Percentiles rank a stretch among this genome's conserved stretches.
These are phyloP conservation scores for Fusarium anguioides DNA, from an alignment of 2,329 filamentous ascomycete species.

Conservation along the genomic window DNA sequence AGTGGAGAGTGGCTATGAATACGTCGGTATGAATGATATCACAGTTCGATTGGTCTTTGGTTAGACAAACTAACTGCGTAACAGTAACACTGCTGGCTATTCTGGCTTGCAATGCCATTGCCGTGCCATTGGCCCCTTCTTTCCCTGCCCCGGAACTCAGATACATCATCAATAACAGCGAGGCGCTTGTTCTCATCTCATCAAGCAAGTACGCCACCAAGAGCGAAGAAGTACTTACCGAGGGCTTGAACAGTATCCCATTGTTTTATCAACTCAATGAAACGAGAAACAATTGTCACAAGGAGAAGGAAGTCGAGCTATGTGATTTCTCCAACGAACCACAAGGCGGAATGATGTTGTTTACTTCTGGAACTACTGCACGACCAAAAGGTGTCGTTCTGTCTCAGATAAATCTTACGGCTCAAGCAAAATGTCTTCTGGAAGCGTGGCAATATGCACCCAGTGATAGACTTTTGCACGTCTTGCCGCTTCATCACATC, in stretches of 20 bases:
- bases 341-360: constrained; percentile 91
- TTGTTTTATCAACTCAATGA: constrained; percentile 75
- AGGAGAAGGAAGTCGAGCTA: constrained; percentile 64
- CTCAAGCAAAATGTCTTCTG: constrained; percentile 82
- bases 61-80: too few relatives aligned
- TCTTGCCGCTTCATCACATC: constrained; percentile 95
- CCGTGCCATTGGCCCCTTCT: constrained; percentile 86
- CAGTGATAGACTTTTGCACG: constrained; percentile 83
- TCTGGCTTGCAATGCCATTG: constrained; percentile 86
- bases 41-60: too few relatives aligned
- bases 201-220: constrained; percentile 82
- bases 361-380: constrained; percentile 96
- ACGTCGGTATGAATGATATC: constrained; percentile 78
- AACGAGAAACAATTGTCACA: constrained; percentile 62
- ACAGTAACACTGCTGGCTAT: constrained; percentile 89
- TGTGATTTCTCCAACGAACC: constrained; percentile 61
- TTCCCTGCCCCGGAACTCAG: constrained; percentile 88
- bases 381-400: constrained; percentile 95
- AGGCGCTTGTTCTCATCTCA: constrained; percentile 80
- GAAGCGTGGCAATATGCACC: constrained; percentile 88
- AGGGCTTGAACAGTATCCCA: constrained; percentile 71
- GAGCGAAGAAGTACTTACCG: constrained; percentile 75
- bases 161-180: constrained; percentile 91
- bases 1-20: constrained; percentile 96
- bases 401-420: constrained; percentile 80